A percentile compares a stretch with the other conserved stretches of the same genome.
Conservation (phyloP, 495 filamentous ascomycete species). For the Xanthoparmelia taractica region DNA sequence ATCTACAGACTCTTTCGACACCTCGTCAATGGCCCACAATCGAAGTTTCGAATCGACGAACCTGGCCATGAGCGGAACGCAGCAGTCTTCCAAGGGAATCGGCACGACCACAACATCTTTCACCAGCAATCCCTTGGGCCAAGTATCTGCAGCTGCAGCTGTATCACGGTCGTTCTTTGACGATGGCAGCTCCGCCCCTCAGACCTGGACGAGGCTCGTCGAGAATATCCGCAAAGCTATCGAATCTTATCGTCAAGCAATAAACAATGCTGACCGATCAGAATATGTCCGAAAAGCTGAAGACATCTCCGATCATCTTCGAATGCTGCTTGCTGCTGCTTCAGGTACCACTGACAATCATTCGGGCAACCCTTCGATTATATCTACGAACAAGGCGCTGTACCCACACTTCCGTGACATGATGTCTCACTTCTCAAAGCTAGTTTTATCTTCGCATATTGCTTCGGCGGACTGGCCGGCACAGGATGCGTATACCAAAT, state of each 20-base stretch:
- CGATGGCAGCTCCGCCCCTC: slow-evolving; percentile 60
- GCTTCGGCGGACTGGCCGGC: slow-evolving; percentile 87
- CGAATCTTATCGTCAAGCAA: slow-evolving; percentile 77
- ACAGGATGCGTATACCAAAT: slow-evolving; percentile 83
- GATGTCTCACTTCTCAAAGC: slow-evolving; percentile 98
- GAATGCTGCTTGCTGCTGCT: slow-evolving; percentile 86
- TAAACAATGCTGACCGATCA: slow-evolving; percentile 68
- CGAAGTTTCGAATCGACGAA: slow-evolving; percentile 40
- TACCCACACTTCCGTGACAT: slow-evolving; percentile 98
- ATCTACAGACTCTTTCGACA: slow-evolving; percentile 82
- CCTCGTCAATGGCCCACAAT: slow-evolving; percentile 40
- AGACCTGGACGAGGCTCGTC: slow-evolving; percentile 83
- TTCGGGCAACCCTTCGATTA: slow-evolving; percentile 97
- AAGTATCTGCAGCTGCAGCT: slow-evolving; percentile 44
- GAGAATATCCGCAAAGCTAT: slow-evolving; percentile 85
- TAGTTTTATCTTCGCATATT: slow-evolving; percentile 97
- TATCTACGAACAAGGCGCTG: slow-evolving; percentile 89
- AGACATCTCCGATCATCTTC: slow-evolving; percentile 93
- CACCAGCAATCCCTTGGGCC: slow-evolving; percentile 50
- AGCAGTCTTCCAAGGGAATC: slow-evolving; percentile 42
- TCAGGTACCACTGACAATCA: slow-evolving; percentile 97
- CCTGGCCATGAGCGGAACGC: slow-evolving; percentile 38
- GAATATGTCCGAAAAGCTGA: slow-evolving; percentile 90
- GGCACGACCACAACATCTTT: slow-evolving; percentile 61
- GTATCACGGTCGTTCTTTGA: slow-evolving; percentile 78